A percentile compares a stretch with the other conserved stretches of the same genome.
These are phyloP conservation scores for Barbatosphaeria neglecta DNA, from an alignment of 495 filamentous ascomycete genomes.

Conservation along the genomic window DNA sequence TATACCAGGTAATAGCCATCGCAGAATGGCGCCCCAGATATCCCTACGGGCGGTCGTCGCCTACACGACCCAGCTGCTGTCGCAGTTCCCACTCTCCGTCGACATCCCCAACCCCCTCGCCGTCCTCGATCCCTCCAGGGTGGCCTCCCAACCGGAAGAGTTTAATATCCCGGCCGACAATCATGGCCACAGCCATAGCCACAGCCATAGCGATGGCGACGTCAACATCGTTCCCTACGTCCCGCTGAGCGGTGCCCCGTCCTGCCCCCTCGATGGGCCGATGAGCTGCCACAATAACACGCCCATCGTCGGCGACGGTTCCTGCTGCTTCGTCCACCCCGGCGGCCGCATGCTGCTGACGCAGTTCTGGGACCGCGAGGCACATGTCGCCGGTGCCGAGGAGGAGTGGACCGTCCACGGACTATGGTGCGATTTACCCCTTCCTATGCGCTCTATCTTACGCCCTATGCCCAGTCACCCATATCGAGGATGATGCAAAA, in stretches of 20 bases:
- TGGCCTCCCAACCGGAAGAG: no score
- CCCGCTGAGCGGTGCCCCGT: constrained; percentile 21
- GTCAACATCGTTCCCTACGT: constrained; percentile 19
- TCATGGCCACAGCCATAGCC: no score
- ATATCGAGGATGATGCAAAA: background rate
- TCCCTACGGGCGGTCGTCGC: constrained; percentile 5
- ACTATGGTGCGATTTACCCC: constrained; percentile 47
- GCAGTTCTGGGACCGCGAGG: constrained; percentile 77
- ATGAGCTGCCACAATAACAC: constrained; percentile 37
- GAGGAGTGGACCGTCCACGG: constrained; percentile 84
- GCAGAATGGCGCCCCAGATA: background rate
- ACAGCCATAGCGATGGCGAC: background rate
- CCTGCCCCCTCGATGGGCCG: constrained; percentile 34
- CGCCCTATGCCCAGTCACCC: background rate
- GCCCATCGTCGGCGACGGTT: constrained; percentile 26
- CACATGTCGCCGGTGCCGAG: constrained; percentile 52
- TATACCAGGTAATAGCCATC: background rate
- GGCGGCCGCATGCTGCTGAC: constrained; percentile 71
- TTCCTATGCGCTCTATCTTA: background rate
- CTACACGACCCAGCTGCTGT: constrained; percentile 14
- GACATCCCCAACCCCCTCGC: constrained; percentile 8
- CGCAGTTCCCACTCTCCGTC: constrained; percentile 11
- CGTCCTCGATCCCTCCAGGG: constrained; percentile 2
- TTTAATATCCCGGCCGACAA: no score
- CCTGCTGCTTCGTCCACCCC: constrained; percentile 75